A percentile compares a stretch with the other conserved stretches of the same genome.
These are phyloP conservation scores for Fraxinus sp. DNA, from an alignment of 305 asterid species.

Conservation along the genomic window DNA sequence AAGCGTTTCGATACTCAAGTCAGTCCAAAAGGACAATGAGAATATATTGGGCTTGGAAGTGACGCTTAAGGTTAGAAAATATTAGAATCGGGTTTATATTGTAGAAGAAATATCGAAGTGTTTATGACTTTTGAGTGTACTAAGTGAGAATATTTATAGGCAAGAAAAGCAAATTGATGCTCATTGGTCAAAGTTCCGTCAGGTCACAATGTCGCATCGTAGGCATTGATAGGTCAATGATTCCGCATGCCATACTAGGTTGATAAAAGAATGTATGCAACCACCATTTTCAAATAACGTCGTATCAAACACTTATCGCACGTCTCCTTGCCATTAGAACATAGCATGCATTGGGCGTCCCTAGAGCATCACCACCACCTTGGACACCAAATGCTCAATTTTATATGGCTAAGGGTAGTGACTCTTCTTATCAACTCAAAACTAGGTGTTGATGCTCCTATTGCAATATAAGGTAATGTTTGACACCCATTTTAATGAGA, in stretches of 20 bases:
- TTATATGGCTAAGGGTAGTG: not conserved
- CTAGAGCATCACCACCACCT: not conserved
- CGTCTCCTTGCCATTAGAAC: not conserved
- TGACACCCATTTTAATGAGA: too few relatives aligned
- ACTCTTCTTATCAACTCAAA: not conserved
- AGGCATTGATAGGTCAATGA: not conserved
- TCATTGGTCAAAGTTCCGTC: not conserved
- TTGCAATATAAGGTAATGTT: too few relatives aligned
- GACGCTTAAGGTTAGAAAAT: not conserved
- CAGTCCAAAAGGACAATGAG: not conserved
- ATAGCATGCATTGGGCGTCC: not conserved
- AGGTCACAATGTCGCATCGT: not conserved
- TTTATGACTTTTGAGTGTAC: not conserved
- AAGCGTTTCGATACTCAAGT: not conserved
- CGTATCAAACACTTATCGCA: too few relatives aligned
- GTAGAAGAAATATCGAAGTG: not conserved
- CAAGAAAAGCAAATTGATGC: not conserved
- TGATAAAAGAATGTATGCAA: too few relatives aligned
- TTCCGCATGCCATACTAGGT: not conserved
- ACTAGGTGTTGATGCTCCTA: not conserved
- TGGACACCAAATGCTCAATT: not conserved
- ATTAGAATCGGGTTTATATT: not conserved
- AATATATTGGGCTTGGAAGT: not conserved
- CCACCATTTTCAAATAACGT: too few relatives aligned
- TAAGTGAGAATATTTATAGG: too few relatives aligned